Conservation (phyloP, 1,284 basidiomycete species). For the Malassezia pachydermatis region DNA sequence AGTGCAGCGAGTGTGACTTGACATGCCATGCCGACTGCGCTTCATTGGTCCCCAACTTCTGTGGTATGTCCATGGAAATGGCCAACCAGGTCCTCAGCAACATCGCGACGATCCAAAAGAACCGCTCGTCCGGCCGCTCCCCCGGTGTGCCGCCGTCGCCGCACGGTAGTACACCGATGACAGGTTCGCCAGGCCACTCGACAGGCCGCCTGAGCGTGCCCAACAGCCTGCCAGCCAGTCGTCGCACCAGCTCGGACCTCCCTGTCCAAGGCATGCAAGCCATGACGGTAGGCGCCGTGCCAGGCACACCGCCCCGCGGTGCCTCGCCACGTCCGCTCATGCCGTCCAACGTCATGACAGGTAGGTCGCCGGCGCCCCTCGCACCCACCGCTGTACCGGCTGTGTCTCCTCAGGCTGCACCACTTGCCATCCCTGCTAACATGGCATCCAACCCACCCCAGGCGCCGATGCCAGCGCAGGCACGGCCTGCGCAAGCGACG, state of each 20-base stretch:
- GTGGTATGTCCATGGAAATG: constrained; percentile 99
- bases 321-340: too few species aligned
- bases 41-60: constrained; percentile 96
- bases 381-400: neutral
- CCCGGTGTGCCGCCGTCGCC: constrained; percentile 20
- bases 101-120: constrained; percentile 60
- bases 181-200: too few species aligned
- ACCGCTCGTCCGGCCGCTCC: constrained; percentile 6
- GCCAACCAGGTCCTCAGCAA: constrained; percentile 86
- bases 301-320: too few species aligned
- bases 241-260: neutral
- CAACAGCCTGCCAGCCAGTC: neutral
- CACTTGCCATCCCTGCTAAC: constrained; percentile 9
- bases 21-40: constrained; percentile 97
- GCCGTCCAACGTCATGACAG: neutral
- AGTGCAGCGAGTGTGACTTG: constrained; percentile 88
- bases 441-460: too few species aligned
- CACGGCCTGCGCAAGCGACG: neutral
- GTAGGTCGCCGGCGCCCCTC: neutral
- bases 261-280: constrained; percentile 15
- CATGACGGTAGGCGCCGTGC: too few species aligned
- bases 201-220: constrained; percentile 1
- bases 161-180: too few species aligned
- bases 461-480: neutral
- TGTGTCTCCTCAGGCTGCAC: neutral